A percentile compares a stretch with the other conserved stretches of the same genome.
Evolutionary conservation across 164 flowering plant species (phyloP).

Genomic region (Umbilicus rupestris): DNA sequence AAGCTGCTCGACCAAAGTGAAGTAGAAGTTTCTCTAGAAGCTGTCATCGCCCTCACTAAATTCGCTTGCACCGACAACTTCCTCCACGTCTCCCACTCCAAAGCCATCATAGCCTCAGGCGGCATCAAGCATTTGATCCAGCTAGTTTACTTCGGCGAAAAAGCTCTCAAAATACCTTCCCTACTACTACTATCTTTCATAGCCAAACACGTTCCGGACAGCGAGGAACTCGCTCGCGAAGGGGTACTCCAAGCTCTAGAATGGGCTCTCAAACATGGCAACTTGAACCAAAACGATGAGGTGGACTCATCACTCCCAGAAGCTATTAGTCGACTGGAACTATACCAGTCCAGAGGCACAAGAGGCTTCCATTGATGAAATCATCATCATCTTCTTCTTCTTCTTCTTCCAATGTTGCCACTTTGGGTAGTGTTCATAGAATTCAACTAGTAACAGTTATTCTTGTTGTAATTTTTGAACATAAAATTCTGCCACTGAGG

Average conservation of each 20-base stretch:
- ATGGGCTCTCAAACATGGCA: conserved; percentile 13
- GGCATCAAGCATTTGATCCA: conserved; percentile 49
- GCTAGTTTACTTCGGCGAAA: conserved; percentile 38
- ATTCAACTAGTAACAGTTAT: too few relatives aligned
- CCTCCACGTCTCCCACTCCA: conserved; percentile 46
- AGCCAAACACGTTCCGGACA: conserved; percentile 40
- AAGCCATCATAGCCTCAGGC: conserved; percentile 50
- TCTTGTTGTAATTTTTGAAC: neutral
- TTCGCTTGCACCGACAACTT: conserved; percentile 54
- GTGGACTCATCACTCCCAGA: neutral
- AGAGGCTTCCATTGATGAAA: neutral
- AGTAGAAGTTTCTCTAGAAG: conserved; percentile 52
- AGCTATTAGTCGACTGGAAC: neutral
- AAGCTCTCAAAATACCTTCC: conserved; percentile 27
- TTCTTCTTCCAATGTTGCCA: too few relatives aligned
- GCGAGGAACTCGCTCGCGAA: conserved; percentile 24
- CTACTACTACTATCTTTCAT: conserved; percentile 61
- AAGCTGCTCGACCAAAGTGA: conserved; percentile 29
- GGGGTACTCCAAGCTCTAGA: conserved; percentile 26
- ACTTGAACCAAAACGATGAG: neutral
- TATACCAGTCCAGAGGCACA: conserved; percentile 1
- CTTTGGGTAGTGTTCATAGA: too few relatives aligned
- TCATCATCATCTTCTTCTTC: neutral
- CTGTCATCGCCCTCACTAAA: conserved; percentile 58
- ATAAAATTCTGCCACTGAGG: neutral